phyloP scores from a whole-genome alignment of 148 eudicot species.

The Suaeda aralocaspica region DNA sequence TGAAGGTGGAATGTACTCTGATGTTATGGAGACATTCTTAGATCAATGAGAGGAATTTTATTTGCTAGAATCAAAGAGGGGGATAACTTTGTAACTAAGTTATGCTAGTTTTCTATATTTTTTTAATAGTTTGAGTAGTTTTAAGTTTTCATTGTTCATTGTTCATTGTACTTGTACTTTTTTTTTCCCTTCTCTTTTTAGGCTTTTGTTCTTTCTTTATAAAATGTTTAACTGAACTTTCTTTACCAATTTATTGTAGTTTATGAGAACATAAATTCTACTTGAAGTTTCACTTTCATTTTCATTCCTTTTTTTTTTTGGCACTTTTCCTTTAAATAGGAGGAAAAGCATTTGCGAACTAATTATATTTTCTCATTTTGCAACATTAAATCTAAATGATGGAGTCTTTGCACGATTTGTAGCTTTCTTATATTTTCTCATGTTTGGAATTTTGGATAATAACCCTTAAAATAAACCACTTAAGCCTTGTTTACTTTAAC shows the following conservation, averaged over 20 bases:
- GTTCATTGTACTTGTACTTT: constrained; percentile 7
- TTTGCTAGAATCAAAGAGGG: constrained; percentile 6
- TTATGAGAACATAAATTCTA: constrained; percentile 21
- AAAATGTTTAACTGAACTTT: constrained; percentile 16
- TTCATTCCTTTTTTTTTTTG: not conserved
- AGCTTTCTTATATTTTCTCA: no score
- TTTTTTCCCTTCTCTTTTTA: constrained; percentile 8
- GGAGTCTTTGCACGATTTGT: no score
- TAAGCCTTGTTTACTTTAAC: no score
- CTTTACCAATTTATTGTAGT: constrained; percentile 24
- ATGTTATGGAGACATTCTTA: constrained; percentile 90
- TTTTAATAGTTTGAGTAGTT: constrained; percentile 4
- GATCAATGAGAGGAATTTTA: constrained; percentile 26
- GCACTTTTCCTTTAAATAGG: not conserved
- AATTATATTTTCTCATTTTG: constrained; percentile 1
- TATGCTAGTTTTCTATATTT: constrained; percentile 27
- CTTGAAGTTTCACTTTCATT: constrained; percentile 20
- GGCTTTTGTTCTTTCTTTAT: constrained; percentile 11
- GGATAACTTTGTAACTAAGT: constrained; percentile 33
- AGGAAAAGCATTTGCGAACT: not conserved
- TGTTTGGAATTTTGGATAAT: no score
- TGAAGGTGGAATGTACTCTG: constrained; percentile 72
- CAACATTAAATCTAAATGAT: no score
- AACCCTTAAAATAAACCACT: no score
- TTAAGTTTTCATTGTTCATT: constrained; percentile 18